Conservation (phyloP, 2,329 filamentous ascomycete genomes). For the Sporothrix variecibatus region DNA sequence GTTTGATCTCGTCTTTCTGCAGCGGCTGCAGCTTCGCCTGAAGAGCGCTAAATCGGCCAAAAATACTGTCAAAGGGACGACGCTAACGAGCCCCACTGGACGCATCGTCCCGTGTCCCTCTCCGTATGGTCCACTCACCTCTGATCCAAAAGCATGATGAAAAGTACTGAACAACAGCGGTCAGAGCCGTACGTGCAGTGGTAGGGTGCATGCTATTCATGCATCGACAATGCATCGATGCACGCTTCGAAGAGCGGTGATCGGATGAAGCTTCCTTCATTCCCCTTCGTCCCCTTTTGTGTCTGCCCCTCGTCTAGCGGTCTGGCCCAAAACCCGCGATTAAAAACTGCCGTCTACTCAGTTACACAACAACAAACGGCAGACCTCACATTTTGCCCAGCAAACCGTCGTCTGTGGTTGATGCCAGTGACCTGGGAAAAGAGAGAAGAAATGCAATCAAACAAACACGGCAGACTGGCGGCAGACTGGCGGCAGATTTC, state of each 20-base stretch:
- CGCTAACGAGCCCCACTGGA: constrained; percentile 13
- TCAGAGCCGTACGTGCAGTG: constrained; percentile 9
- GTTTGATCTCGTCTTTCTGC: too few relatives aligned
- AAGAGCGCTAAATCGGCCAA: neutral
- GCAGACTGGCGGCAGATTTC: neutral
- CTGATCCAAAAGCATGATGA: neutral
- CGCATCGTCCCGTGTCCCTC: constrained; percentile 20
- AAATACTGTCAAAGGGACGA: neutral
- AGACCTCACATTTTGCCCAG: neutral
- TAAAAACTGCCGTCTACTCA: neutral
- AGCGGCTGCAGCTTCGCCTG: neutral
- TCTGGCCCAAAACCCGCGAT: neutral
- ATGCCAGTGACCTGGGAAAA: neutral
- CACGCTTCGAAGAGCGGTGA: neutral
- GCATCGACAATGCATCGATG: neutral
- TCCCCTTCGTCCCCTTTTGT: neutral
- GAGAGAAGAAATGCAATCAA: neutral
- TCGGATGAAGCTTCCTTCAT: neutral
- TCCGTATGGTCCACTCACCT: constrained; percentile 1
- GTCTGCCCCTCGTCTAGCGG: neutral
- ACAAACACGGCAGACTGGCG: neutral
- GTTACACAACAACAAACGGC: neutral
- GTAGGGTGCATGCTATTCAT: neutral
- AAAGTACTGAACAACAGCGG: neutral
- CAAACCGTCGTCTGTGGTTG: neutral